A percentile compares a stretch with the other conserved stretches of the same genome.
phyloP scores from a whole-genome alignment of 768 basidiomycete species.

The Clathrus columnatus region DNA sequence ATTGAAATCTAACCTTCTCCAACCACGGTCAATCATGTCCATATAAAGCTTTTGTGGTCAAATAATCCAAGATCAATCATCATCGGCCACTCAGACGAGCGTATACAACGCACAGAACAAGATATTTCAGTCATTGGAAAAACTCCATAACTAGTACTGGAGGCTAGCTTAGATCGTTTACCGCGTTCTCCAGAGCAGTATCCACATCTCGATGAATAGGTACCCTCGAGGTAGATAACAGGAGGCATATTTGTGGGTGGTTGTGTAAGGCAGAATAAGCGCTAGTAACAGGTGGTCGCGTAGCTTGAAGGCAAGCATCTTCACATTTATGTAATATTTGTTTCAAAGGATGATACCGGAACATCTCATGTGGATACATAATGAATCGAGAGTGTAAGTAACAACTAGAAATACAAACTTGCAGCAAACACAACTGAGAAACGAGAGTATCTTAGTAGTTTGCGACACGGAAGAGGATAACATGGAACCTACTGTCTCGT shows the following conservation, averaged over 20 bases:
- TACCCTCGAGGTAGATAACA: neutral
- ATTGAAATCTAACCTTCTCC: conserved; percentile 42
- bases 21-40: conserved; percentile 75
- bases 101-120: neutral
- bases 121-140: neutral
- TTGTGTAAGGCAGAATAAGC: too few species aligned
- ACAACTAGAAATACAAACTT: conserved; percentile 83
- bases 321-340: too few species aligned
- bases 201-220: conserved; percentile 1
- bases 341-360: too few species aligned
- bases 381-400: too few species aligned
- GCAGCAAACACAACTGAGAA: conserved; percentile 73
- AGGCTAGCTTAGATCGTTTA: neutral
- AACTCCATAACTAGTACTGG: conserved; percentile 1
- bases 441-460: neutral
- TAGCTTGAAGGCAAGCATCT: too few species aligned
- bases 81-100: neutral
- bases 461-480: conserved; percentile 11
- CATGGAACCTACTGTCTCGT: conserved; percentile 69
- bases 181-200: conserved; percentile 4
- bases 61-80: neutral
- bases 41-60: conserved; percentile 53
- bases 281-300: too few species aligned
- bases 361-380: too few species aligned
- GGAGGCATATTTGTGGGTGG: neutral